Conservation (phyloP, 257 asterid species). For the Ajuga chamaepitys region DNA sequence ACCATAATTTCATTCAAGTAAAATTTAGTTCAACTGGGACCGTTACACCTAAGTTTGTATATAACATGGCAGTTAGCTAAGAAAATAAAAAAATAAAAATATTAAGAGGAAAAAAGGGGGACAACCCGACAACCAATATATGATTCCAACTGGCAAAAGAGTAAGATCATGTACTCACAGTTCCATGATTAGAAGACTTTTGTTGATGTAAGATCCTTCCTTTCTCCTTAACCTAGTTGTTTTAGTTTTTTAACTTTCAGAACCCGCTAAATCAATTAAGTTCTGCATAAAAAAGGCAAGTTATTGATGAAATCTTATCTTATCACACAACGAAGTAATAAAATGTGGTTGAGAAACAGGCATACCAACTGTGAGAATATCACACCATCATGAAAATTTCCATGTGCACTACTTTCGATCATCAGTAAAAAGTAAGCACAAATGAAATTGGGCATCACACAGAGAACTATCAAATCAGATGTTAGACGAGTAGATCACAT, state of each 20-base stretch:
- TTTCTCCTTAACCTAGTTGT: conserved; percentile 91
- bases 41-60: background rate
- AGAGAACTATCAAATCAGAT: background rate
- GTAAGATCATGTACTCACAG: conserved; percentile 44
- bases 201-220: conserved; percentile 98
- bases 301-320: background rate
- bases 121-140: background rate
- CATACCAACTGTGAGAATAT: conserved; percentile 93
- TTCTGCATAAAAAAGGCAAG: conserved; percentile 43
- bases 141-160: background rate
- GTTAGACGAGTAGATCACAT: conserved; percentile 7
- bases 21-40: background rate
- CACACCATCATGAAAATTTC: conserved; percentile 95
- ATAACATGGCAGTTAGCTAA: conserved; percentile 1
- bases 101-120: background rate
- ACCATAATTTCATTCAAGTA: background rate
- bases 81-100: background rate
- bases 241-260: conserved; percentile 98
- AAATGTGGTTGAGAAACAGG: conserved; percentile 7
- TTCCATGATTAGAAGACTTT: conserved; percentile 97
- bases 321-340: conserved; percentile 10
- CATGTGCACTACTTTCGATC: conserved; percentile 96
- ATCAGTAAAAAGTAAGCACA: conserved; percentile 41
- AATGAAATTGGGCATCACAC: background rate
- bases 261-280: conserved; percentile 95